Percentiles rank a stretch among this genome's conserved stretches.
Conservation (phyloP, 1,284 basidiomycete species). For the Vanrija sp. region DNA sequence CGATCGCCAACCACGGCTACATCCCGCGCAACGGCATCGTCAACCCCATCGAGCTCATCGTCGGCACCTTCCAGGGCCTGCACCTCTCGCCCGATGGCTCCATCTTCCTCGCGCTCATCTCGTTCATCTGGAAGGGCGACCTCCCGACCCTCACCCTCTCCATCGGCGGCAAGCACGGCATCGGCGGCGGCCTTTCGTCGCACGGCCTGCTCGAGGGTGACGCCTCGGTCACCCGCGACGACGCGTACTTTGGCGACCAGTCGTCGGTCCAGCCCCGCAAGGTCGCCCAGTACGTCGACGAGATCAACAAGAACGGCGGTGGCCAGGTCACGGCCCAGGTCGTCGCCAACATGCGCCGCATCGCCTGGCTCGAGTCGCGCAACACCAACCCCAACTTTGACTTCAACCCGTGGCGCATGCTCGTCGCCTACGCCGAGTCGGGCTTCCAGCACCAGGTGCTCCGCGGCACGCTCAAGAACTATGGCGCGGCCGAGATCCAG, state of each 20-base stretch:
- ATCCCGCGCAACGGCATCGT: slow-evolving; percentile 35
- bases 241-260: slow-evolving; percentile 12
- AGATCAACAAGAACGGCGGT: slow-evolving; percentile 3
- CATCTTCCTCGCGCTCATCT: slow-evolving; percentile 24
- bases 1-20: slow-evolving; percentile 40
- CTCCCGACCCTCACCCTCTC: slow-evolving; percentile 24
- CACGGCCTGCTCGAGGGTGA: slow-evolving; percentile 20
- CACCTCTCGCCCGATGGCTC: slow-evolving; percentile 35
- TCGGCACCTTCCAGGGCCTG: slow-evolving; percentile 24
- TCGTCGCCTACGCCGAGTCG: slow-evolving; percentile 21
- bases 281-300: slow-evolving; percentile 6
- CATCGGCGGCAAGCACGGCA: slow-evolving; percentile 14
- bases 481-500: slow-evolving; percentile 9
- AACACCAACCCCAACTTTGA: slow-evolving; percentile 14
- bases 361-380: slow-evolving; percentile 10
- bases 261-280: slow-evolving; percentile 4
- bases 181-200: slow-evolving; percentile 10
- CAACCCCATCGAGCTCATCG: slow-evolving; percentile 27
- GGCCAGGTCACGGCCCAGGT: slow-evolving; percentile 6
- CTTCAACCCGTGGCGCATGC: slow-evolving; percentile 22
- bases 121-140: slow-evolving; percentile 35
- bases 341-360: slow-evolving; percentile 11
- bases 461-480: slow-evolving; percentile 8
- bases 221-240: slow-evolving; percentile 18
- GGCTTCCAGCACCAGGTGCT: slow-evolving; percentile 13